These are phyloP conservation scores for Acanthamoeba lenticulata DNA, from an alignment of 208 protist genomes.

Conservation along the genomic window DNA sequence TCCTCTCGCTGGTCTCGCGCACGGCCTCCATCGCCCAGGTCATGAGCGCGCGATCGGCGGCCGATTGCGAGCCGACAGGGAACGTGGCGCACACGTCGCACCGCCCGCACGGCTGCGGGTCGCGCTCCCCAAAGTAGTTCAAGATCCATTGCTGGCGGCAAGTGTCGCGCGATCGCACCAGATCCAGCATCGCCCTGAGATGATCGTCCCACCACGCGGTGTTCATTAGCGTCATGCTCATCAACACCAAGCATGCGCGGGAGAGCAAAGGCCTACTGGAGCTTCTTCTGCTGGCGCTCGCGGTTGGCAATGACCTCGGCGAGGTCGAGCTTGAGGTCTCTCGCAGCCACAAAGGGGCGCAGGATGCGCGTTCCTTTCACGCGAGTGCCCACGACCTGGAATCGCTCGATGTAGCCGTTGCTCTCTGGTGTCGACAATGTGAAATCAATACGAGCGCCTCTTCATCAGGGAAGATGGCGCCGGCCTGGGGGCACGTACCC, in stretches of 20 bases:
- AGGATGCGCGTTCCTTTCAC: neutral
- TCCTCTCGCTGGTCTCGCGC: slow-evolving; percentile 35
- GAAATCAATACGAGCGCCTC: too few relatives aligned
- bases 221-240: too few relatives aligned
- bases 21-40: neutral
- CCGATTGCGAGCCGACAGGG: neutral
- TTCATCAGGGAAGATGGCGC: neutral
- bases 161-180: neutral
- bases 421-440: neutral
- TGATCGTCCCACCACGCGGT: too few relatives aligned
- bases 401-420: slow-evolving; percentile 8
- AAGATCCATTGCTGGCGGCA: slow-evolving; percentile 54
- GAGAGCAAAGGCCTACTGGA: neutral
- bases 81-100: slow-evolving; percentile 49
- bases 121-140: slow-evolving; percentile 52
- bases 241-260: too few relatives aligned
- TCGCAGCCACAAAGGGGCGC: neutral
- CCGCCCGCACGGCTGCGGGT: neutral
- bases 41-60: neutral
- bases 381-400: neutral
- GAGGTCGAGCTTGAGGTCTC: neutral
- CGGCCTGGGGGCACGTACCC: neutral
- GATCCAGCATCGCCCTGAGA: neutral
- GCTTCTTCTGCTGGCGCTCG: neutral
- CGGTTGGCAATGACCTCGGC: neutral